These are phyloP conservation scores for Boehmeria nivea DNA, from an alignment of 306 rosid genomes.

Conservation along the genomic window DNA sequence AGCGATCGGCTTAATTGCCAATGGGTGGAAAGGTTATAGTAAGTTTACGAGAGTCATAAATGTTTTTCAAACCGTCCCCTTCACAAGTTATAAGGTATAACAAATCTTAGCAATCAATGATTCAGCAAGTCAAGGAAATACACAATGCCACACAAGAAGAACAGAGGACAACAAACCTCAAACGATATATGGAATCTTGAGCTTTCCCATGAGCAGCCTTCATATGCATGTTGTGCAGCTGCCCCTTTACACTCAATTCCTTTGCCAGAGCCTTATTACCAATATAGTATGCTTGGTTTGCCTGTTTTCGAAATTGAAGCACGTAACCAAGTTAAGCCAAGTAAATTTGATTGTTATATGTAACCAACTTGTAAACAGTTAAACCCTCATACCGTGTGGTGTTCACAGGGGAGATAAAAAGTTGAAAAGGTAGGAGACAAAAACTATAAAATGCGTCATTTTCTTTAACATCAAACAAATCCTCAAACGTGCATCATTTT, in stretches of 20 bases:
- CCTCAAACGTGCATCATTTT: too few species aligned
- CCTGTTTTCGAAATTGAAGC: constrained; percentile 55
- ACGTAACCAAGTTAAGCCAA: constrained; percentile 18
- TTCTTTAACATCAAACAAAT: too few species aligned
- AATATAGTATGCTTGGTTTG: constrained; percentile 84
- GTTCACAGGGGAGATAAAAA: neutral
- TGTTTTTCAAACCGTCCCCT: too few species aligned
- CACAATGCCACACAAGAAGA: constrained; percentile 18
- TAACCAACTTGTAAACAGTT: neutral
- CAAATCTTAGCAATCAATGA: constrained; percentile 5
- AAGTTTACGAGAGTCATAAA: too few species aligned
- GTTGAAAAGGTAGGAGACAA: too few species aligned
- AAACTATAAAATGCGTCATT: too few species aligned
- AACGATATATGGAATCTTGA: constrained; percentile 89
- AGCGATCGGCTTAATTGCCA: too few species aligned
- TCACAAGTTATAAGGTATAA: constrained; percentile 1
- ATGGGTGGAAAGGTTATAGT: too few species aligned
- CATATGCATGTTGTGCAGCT: constrained; percentile 87
- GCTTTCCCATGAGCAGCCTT: constrained; percentile 96
- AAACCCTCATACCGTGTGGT: too few species aligned
- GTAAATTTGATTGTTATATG: constrained; percentile 12
- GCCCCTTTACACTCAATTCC: constrained; percentile 87
- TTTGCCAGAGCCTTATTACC: constrained; percentile 94
- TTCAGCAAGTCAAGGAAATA: neutral
- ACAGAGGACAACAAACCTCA: constrained; percentile 63